Base-by-base conservation (phyloP, 192 early-diverging fungal species). In the Obelidium mucronatum region DNA sequence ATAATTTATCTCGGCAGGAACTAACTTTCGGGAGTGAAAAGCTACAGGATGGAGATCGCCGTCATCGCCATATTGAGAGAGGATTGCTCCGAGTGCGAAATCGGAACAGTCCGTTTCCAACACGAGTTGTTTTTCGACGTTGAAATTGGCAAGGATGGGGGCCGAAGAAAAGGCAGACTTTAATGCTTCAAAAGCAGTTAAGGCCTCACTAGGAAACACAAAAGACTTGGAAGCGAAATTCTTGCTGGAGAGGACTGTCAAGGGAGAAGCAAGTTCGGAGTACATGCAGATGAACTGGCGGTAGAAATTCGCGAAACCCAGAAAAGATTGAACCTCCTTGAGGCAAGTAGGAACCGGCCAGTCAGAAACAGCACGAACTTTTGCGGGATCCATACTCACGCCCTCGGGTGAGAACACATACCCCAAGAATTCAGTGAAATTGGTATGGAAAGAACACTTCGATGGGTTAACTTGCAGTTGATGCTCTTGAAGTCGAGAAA, bases 401-500 rank as follows among this genome's bases (percentile, higher is more conserved):
- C 30, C 19, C 8, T 59, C 59, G 28, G 5, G 11, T 15, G 61
- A 63, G 60, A 74, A 40, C 60, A 37, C 19, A 39, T 40, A 65
- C 8, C 73, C 73, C 2, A 74, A 40, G 42, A 40, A 74, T 31
- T 63, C 61, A 5, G 40, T 26, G 13, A 35, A 8, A 13, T 6
- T 3, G 13, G 19, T 37, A 17, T 40, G 60, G 39, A 74, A 74
- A n/a, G 73, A 60, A 56, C 73, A 74, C 31, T 74, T 74, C 22
- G 30, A 4, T 3, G 39, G 66, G 30, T 68, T 40, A n/a, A 68
- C 70, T 15, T 78, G 31, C 28, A 73, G 67, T 28, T 61, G 28
- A 61, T 66, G 68, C 13, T 55, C 59, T 33, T 58, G 73, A 2
- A 80, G 56, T 17, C 71, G 53, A 2, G 64, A 2, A 22, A 83